A percentile compares a stretch with the other conserved stretches of the same genome.
Evolutionary conservation across 495 filamentous ascomycete genomes (phyloP).

Genomic region (Xylaria flabelliformis): DNA sequence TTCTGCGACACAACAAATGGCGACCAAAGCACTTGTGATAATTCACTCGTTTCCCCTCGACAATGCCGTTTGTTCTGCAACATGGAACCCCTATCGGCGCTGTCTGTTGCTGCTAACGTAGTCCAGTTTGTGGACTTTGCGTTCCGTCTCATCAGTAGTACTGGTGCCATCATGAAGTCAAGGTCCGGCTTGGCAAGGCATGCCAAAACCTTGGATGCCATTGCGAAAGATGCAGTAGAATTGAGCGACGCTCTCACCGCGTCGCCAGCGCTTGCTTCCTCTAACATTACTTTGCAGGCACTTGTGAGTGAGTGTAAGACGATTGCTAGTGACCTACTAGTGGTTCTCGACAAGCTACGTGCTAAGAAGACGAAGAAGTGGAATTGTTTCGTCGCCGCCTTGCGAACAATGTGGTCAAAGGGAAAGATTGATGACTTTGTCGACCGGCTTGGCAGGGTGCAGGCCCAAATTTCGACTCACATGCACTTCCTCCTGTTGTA

Average conservation of each 20-base stretch:
- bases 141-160: constrained; percentile 13
- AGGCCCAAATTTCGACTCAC: constrained; percentile 13
- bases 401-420: constrained; percentile 12
- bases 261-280: constrained; percentile 3
- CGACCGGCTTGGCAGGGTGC: constrained; percentile 2
- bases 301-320: constrained; percentile 11
- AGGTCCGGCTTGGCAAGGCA: constrained; percentile 1
- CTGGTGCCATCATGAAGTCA: constrained; percentile 2
- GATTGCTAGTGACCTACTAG: neutral
- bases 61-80: neutral
- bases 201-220: neutral
- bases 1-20: neutral
- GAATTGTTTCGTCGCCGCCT: constrained; percentile 6
- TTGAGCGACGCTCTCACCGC: neutral
- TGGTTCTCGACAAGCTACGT: neutral
- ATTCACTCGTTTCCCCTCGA: neutral
- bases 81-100: constrained; percentile 28
- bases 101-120: constrained; percentile 27
- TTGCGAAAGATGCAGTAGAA: neutral
- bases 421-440: neutral
- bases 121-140: constrained; percentile 31
- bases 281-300: constrained; percentile 7
- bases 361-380: constrained; percentile 14
- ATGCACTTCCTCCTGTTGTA: constrained; percentile 13
- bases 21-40: neutral